Evolutionary conservation across 1,284 basidiomycete genomes (phyloP).

Genomic region (Erythrobasidium hasegawianum): DNA sequence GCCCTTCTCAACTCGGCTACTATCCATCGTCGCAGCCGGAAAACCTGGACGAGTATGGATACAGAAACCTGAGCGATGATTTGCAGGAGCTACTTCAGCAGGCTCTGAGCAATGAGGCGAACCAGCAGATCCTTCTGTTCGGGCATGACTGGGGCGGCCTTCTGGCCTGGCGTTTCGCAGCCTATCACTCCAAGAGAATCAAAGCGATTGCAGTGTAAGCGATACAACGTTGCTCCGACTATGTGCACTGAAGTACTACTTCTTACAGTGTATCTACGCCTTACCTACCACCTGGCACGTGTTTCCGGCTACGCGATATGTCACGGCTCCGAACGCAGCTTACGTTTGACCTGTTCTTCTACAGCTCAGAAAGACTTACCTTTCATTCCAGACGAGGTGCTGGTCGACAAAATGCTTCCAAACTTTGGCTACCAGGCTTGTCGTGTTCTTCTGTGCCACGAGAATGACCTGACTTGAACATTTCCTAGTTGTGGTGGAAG

Average conservation of each 20-base stretch:
- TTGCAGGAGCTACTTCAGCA: constrained; percentile 37
- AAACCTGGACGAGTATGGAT: constrained; percentile 35
- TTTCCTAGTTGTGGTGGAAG: background rate
- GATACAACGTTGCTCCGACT: background rate
- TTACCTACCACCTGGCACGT: constrained; percentile 28
- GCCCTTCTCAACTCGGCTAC: constrained; percentile 41
- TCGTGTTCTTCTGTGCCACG: constrained; percentile 17
- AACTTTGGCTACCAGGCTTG: constrained; percentile 44
- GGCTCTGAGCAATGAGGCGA: constrained; percentile 5
- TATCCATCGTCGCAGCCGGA: constrained; percentile 32
- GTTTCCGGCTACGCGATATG: background rate
- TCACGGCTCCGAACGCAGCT: background rate
- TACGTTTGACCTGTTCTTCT: background rate
- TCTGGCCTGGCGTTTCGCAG: constrained; percentile 42
- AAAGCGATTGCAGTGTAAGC: constrained; percentile 36
- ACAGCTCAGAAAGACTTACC: constrained; percentile 21
- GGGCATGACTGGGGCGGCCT: constrained; percentile 45
- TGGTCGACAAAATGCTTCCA: constrained; percentile 36
- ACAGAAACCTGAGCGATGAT: constrained; percentile 38
- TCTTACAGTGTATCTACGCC: constrained; percentile 42
- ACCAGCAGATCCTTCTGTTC: constrained; percentile 36
- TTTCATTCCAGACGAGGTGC: constrained; percentile 19
- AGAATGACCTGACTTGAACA: background rate
- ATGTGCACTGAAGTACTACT: background rate
- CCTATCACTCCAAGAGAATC: constrained; percentile 40